Conservation (phyloP, 148 eudicot species). For the Rhododendron henanense region DNA sequence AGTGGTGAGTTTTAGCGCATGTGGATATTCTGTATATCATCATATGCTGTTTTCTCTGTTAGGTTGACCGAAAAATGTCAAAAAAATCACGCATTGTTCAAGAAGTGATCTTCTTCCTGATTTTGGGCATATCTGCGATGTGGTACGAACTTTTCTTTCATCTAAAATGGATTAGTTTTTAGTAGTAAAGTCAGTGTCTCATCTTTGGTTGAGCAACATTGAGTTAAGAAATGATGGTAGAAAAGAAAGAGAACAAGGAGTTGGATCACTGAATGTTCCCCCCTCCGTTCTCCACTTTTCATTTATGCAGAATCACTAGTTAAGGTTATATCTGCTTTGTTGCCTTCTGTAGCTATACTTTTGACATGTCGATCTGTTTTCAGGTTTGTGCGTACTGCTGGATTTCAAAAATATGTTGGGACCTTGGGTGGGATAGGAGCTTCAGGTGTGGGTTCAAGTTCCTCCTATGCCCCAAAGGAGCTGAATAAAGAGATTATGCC, state of each 20-base stretch:
- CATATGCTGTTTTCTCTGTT: conserved; percentile 12
- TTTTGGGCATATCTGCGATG: conserved; percentile 64
- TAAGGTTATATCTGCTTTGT: not conserved
- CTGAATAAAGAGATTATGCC: conserved; percentile 79
- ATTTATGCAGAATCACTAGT: not conserved
- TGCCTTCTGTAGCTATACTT: not conserved
- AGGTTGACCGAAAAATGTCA: conserved; percentile 86
- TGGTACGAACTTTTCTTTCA: conserved; percentile 52
- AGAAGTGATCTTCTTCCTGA: conserved; percentile 71
- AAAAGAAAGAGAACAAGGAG: not conserved
- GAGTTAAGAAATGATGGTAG: not conserved
- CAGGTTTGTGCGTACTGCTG: conserved; percentile 86
- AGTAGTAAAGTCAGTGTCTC: not conserved
- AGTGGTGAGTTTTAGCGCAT: not conserved
- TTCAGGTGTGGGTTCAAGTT: conserved; percentile 88
- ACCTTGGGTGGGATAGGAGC: conserved; percentile 85
- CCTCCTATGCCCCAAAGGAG: conserved; percentile 78
- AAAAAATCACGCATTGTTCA: conserved; percentile 67
- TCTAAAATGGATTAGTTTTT: not conserved
- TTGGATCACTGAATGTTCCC: not conserved
- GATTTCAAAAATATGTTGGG: conserved; percentile 79
- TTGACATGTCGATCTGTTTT: conserved; percentile 14
- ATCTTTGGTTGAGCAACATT: not conserved
- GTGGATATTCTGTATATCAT: not conserved
- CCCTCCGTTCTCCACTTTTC: not conserved